A percentile compares a stretch with the other conserved stretches of the same genome.
phyloP scores from a whole-genome alignment of 495 filamentous ascomycete genomes.

The Daldinia childiae region DNA sequence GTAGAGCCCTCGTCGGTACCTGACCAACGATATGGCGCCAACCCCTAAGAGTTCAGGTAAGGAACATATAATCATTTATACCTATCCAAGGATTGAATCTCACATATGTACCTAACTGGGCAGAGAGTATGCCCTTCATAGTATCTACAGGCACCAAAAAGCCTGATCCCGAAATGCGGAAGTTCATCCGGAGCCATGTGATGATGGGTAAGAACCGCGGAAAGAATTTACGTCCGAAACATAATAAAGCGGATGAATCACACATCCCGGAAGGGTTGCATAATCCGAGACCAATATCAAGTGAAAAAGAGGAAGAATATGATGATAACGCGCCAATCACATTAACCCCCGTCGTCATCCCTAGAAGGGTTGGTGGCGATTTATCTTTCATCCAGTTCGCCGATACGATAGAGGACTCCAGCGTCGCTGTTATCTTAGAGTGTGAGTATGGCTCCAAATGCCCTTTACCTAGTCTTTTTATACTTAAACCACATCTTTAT shows the following conservation, averaged over 20 bases:
- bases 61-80: not conserved
- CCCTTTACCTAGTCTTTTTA: constrained; percentile 16
- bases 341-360: constrained; percentile 5
- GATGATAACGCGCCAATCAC: not conserved
- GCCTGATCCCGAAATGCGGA: constrained; percentile 47
- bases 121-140: constrained; percentile 42
- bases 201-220: constrained; percentile 60
- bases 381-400: constrained; percentile 45
- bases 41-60: constrained; percentile 17
- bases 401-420: constrained; percentile 30
- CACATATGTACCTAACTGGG: not conserved
- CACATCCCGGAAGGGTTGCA: not conserved
- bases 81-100: not conserved
- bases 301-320: not conserved
- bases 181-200: constrained; percentile 58
- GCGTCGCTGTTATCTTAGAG: constrained; percentile 11
- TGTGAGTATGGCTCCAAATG: constrained; percentile 38
- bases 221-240: constrained; percentile 7
- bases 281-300: not conserved
- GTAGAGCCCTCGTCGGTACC: too few species aligned
- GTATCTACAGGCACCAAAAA: constrained; percentile 46
- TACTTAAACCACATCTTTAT: constrained; percentile 12
- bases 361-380: constrained; percentile 30
- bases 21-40: constrained; percentile 16
- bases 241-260: constrained; percentile 6